Conservation (phyloP, 495 filamentous ascomycete species). For the Tricharina praecox region DNA sequence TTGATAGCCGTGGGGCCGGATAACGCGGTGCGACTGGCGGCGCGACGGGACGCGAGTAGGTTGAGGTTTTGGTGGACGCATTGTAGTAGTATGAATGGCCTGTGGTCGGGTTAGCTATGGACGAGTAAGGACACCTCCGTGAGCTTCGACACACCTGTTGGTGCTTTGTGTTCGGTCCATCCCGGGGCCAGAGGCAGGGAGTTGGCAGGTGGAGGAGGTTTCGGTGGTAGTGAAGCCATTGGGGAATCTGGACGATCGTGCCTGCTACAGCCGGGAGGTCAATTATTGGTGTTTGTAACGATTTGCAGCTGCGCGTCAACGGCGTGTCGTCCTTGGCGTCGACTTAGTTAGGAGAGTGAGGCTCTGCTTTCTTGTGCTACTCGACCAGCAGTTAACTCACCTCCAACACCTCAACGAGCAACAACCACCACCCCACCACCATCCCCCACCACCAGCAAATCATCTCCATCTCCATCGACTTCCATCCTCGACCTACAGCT, state of each 20-base stretch:
- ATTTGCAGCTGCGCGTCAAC: too few species aligned
- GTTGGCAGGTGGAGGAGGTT: slow-evolving; percentile 4
- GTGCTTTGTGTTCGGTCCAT: slow-evolving; percentile 88
- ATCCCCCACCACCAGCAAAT: too few species aligned
- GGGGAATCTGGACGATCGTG: background rate
- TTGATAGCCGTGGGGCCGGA: slow-evolving; percentile 15
- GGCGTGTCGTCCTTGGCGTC: too few species aligned
- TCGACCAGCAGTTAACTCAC: background rate
- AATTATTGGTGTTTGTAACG: too few species aligned
- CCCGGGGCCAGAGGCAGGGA: slow-evolving; percentile 47
- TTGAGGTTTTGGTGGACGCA: slow-evolving; percentile 68
- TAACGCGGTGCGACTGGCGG: slow-evolving; percentile 20
- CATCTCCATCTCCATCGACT: slow-evolving; percentile 9
- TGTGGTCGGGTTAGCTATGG: slow-evolving; percentile 20
- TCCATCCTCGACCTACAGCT: slow-evolving; percentile 8
- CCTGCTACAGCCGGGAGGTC: background rate
- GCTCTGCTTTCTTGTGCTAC: too few species aligned
- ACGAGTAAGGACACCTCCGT: too few species aligned
- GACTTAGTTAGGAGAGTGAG: too few species aligned
- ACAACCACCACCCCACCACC: slow-evolving; percentile 12
- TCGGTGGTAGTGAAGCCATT: slow-evolving; percentile 7
- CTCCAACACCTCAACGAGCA: slow-evolving; percentile 11
- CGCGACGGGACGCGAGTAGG: slow-evolving; percentile 53
- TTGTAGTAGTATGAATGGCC: slow-evolving; percentile 85
- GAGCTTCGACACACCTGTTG: slow-evolving; percentile 40